These are phyloP conservation scores for Globisporangium splendens DNA, from an alignment of 352 stramenopile species.

Conservation along the genomic window DNA sequence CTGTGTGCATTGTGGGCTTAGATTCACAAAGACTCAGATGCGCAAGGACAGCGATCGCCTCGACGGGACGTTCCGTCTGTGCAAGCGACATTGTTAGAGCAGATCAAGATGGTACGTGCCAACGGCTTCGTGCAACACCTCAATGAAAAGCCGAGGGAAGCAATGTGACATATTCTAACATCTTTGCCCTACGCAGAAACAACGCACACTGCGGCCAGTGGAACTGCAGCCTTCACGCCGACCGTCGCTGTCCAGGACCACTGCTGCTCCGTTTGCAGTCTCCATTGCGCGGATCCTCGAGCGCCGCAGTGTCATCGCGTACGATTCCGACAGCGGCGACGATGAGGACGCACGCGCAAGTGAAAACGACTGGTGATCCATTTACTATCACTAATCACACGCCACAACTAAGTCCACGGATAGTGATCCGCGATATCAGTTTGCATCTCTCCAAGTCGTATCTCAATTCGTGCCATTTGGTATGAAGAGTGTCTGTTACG, in stretches of 20 bases:
- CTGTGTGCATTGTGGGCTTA: too few species aligned
- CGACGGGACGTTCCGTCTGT: constrained; percentile 1
- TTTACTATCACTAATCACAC: too few species aligned
- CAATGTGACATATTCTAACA: not conserved
- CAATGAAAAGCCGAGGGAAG: not conserved
- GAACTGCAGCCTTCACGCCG: constrained; percentile 16
- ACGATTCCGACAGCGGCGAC: constrained; percentile 54
- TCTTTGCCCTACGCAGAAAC: constrained; percentile 20
- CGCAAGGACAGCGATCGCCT: not conserved
- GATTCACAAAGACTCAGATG: not conserved
- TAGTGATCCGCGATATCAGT: too few species aligned
- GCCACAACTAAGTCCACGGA: too few species aligned
- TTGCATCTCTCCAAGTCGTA: too few species aligned
- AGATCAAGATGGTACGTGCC: constrained; percentile 38
- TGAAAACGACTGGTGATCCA: constrained; percentile 19
- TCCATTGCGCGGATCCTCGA: constrained; percentile 68
- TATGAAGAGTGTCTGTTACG: too few species aligned
- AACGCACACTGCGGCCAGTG: constrained; percentile 38
- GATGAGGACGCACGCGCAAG: constrained; percentile 11
- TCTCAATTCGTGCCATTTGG: too few species aligned
- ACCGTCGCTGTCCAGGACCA: constrained; percentile 1
- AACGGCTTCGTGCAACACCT: not conserved
- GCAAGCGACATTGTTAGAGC: constrained; percentile 36
- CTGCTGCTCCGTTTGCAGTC: constrained; percentile 34
- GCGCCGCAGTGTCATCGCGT: constrained; percentile 45